A percentile compares a stretch with the other conserved stretches of the same genome.
These are phyloP conservation scores for Castanopsis chinensis DNA, from an alignment of 306 rosid genomes.

Conservation along the genomic window DNA sequence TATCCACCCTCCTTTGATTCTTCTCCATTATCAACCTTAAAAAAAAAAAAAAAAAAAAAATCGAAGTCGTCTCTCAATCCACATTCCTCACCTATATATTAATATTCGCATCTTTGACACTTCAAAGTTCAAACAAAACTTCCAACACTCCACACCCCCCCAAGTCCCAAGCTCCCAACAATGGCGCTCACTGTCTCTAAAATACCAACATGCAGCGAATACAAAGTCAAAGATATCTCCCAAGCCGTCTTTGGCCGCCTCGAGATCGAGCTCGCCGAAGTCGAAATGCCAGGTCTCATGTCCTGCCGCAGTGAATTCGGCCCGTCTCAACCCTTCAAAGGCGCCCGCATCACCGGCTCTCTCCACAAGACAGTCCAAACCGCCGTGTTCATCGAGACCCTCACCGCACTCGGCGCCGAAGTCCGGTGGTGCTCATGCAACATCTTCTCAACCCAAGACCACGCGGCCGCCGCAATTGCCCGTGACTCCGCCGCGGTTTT, in stretches of 20 bases:
- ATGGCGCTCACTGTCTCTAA: constrained; percentile 17
- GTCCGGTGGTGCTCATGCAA: constrained; percentile 98
- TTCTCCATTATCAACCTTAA: too few relatives aligned
- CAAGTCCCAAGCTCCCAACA: too few relatives aligned
- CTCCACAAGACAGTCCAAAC: constrained; percentile 99
- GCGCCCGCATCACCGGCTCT: constrained; percentile 81
- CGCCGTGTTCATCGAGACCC: constrained; percentile 93
- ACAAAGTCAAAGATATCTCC: constrained; percentile 93
- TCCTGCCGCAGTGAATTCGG: constrained; percentile 68
- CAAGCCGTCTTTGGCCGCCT: constrained; percentile 88
- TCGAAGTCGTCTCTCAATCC: too few relatives aligned
- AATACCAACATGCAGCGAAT: constrained; percentile 67
- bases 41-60: too few relatives aligned
- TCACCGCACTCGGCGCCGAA: constrained; percentile 90
- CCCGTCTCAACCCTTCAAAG: constrained; percentile 73
- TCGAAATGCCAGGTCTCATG: constrained; percentile 92
- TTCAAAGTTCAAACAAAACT: too few relatives aligned
- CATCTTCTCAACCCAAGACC: constrained; percentile 97
- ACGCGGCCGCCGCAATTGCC: constrained; percentile 92
- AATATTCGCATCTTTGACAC: too few relatives aligned
- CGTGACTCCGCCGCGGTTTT: constrained; percentile 84
- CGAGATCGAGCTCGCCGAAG: constrained; percentile 86
- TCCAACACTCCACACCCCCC: too few relatives aligned
- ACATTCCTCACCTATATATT: too few relatives aligned
- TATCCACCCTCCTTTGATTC: too few relatives aligned